Evolutionary conservation across 768 basidiomycete species (phyloP).

Genomic region (Cytidiella melzeri): DNA sequence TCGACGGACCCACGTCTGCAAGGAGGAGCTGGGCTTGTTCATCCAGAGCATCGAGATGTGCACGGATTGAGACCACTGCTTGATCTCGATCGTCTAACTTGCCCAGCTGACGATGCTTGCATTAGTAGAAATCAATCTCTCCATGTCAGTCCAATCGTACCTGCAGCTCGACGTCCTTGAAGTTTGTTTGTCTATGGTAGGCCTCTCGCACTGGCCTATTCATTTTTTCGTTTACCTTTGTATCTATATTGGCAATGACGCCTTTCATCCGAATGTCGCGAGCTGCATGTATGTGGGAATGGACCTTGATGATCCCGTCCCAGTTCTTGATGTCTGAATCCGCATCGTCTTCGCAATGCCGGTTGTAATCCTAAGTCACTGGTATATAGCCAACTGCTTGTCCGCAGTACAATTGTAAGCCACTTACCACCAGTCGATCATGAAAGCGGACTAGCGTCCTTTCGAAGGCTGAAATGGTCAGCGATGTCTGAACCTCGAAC

Average conservation of each 20-base stretch:
- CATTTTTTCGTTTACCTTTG: slow-evolving; percentile 9
- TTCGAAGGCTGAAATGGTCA: neutral
- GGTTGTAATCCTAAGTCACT: neutral
- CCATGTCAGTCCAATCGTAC: neutral
- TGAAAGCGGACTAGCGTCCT: neutral
- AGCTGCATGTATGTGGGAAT: slow-evolving; percentile 8
- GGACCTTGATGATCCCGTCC: slow-evolving; percentile 11
- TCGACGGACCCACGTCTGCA: no score
- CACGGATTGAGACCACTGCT: neutral
- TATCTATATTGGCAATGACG: slow-evolving; percentile 8
- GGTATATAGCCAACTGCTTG: neutral
- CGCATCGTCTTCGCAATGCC: neutral
- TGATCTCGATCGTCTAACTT: neutral
- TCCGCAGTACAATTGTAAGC: neutral
- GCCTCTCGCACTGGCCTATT: slow-evolving; percentile 11
- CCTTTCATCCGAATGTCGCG: slow-evolving; percentile 13
- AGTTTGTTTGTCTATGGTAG: slow-evolving; percentile 5
- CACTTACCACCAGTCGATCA: neutral
- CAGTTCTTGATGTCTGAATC: slow-evolving; percentile 3
- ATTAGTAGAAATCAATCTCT: neutral
- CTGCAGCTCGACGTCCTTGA: slow-evolving; percentile 5
- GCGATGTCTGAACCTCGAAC: slow-evolving; percentile 6
- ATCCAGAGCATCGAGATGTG: slow-evolving; percentile 1
- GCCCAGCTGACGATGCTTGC: neutral
- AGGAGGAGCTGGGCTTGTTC: no score